These are phyloP conservation scores for Cicer chorassanicum DNA, from an alignment of 306 rosid genomes.

Conservation along the genomic window DNA sequence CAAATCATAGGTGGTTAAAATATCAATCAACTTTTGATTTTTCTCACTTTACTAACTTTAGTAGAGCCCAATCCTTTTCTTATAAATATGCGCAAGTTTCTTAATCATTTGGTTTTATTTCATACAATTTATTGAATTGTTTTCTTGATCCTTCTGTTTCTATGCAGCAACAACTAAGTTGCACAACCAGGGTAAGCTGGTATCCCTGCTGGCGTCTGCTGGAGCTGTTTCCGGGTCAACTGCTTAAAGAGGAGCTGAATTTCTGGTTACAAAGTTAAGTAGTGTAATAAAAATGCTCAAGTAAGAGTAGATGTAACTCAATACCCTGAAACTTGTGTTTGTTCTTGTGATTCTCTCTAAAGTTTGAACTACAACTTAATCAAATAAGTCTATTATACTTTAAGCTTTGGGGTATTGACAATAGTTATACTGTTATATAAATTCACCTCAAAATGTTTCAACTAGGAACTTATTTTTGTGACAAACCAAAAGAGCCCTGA, in stretches of 20 bases:
- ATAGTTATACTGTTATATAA: neutral
- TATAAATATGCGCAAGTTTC: conserved; percentile 4
- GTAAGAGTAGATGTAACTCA: neutral
- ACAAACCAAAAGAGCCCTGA: neutral
- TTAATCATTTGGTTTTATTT: conserved; percentile 30
- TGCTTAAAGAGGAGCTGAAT: conserved; percentile 41
- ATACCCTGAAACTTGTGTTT: neutral
- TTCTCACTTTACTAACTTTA: no score
- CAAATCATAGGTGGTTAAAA: no score
- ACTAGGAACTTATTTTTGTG: neutral
- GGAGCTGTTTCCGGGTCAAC: conserved; percentile 61
- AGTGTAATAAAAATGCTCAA: conserved; percentile 32
- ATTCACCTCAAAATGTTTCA: neutral
- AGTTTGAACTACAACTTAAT: conserved; percentile 15
- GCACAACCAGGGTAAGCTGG: conserved; percentile 69
- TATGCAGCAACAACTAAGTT: conserved; percentile 62
- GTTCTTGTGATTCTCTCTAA: conserved; percentile 10
- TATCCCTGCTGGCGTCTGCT: conserved; percentile 68
- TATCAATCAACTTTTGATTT: no score
- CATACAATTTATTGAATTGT: neutral
- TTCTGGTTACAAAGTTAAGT: conserved; percentile 25
- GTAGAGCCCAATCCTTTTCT: no score
- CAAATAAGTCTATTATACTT: neutral
- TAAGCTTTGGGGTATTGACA: conserved; percentile 9
- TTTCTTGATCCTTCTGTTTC: conserved; percentile 36